Evolutionary conservation across 2,329 filamentous ascomycete species (phyloP).

Genomic region (Fusarium dimerum): DNA sequence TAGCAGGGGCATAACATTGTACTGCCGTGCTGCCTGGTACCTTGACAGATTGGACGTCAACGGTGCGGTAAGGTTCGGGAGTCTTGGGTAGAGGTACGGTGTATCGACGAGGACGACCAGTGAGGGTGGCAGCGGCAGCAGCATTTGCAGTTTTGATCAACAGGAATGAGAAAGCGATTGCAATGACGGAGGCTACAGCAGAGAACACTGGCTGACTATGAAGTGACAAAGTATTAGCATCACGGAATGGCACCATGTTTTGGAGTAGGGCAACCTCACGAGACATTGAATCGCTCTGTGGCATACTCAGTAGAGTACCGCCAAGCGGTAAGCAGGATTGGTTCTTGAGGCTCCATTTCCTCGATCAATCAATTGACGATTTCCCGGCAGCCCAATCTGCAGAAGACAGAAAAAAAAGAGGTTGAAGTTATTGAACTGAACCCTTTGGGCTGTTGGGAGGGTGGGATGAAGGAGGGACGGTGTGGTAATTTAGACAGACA

Average conservation of each 20-base stretch:
- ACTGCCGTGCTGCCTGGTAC: slow-evolving; percentile 67
- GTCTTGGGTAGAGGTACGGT: slow-evolving; percentile 62
- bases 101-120: slow-evolving; percentile 54
- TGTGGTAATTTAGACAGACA: background rate
- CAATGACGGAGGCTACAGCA: slow-evolving; percentile 29
- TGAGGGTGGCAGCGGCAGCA: slow-evolving; percentile 20
- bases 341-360: slow-evolving; percentile 21
- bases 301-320: slow-evolving; percentile 21
- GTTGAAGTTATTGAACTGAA: background rate
- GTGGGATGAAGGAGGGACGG: background rate
- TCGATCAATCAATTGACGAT: background rate
- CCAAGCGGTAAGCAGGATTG: slow-evolving; percentile 21
- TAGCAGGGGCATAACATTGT: slow-evolving; percentile 88
- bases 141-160: slow-evolving; percentile 31
- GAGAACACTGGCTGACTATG: slow-evolving; percentile 32
- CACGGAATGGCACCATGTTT: slow-evolving; percentile 7
- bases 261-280: slow-evolving; percentile 17
- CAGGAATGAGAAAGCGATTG: slow-evolving; percentile 33
- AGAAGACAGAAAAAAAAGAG: background rate
- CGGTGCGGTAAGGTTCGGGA: slow-evolving; percentile 56
- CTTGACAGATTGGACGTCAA: slow-evolving; percentile 64
- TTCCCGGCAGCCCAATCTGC: background rate
- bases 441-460: background rate
- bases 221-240: slow-evolving; percentile 3
- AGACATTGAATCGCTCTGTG: slow-evolving; percentile 23